phyloP scores from a whole-genome alignment of 2,329 filamentous ascomycete species.

The Cladophialophora bantiana region DNA sequence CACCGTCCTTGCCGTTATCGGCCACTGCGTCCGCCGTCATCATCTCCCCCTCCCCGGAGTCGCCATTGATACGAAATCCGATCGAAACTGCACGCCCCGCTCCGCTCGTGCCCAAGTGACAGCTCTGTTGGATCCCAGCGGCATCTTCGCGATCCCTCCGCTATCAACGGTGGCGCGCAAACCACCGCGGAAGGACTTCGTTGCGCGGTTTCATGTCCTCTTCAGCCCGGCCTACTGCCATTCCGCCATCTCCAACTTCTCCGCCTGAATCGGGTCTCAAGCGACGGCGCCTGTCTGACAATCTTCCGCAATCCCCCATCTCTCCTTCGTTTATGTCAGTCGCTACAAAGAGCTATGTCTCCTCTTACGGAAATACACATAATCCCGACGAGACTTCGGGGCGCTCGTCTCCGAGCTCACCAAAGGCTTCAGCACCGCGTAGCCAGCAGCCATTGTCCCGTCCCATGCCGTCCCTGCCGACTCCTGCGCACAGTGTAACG shows the following conservation, averaged over 20 bases:
- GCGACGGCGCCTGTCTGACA: conserved; percentile 37
- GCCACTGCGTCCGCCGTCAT: conserved; percentile 14
- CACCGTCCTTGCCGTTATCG: background rate
- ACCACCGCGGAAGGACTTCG: conserved; percentile 15
- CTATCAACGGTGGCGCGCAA: conserved; percentile 26
- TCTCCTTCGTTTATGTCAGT: conserved; percentile 59
- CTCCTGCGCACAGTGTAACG: conserved; percentile 54
- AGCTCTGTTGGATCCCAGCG: conserved; percentile 8
- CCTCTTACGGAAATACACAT: conserved; percentile 53
- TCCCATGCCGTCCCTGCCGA: conserved; percentile 53
- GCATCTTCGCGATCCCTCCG: conserved; percentile 14
- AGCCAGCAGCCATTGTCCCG: conserved; percentile 51
- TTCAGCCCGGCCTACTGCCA: conserved; percentile 44
- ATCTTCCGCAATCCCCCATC: conserved; percentile 38
- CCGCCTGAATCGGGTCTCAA: conserved; percentile 50
- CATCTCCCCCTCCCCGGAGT: background rate
- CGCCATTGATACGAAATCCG: conserved; percentile 20
- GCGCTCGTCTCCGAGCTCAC: conserved; percentile 53
- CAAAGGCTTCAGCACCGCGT: conserved; percentile 49
- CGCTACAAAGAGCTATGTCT: conserved; percentile 57
- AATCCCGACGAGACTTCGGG: conserved; percentile 39
- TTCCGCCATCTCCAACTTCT: conserved; percentile 54
- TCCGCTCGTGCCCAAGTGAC: conserved; percentile 4
- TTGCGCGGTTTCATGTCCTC: conserved; percentile 38
- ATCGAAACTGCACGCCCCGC: conserved; percentile 19